phyloP scores from a whole-genome alignment of 306 rosid genomes.

The Glycine latifolia region DNA sequence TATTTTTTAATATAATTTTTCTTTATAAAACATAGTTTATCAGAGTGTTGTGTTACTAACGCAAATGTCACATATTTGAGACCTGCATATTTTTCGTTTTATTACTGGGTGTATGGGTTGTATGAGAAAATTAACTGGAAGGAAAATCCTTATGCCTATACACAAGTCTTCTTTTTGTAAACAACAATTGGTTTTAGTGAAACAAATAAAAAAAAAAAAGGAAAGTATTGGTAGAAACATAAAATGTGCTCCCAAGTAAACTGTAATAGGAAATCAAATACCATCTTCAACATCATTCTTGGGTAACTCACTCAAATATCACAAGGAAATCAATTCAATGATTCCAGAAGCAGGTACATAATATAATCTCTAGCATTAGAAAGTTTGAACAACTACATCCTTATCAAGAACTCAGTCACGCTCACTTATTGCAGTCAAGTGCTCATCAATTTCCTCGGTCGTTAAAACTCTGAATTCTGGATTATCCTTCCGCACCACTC shows the following conservation, averaged over 20 bases:
- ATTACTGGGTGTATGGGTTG: too few species aligned
- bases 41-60: too few species aligned
- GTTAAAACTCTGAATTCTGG: conserved; percentile 84
- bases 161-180: too few species aligned
- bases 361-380: conserved; percentile 34
- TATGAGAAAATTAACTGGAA: too few species aligned
- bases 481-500: conserved; percentile 82
- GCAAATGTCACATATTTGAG: too few species aligned
- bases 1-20: too few species aligned
- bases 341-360: conserved; percentile 18
- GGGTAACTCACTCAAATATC: conserved; percentile 25
- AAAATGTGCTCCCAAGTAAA: not conserved
- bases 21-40: too few species aligned
- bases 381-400: conserved; percentile 44
- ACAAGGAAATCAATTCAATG: not conserved
- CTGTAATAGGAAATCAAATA: conserved; percentile 13
- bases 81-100: too few species aligned
- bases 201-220: not conserved
- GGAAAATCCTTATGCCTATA: too few species aligned
- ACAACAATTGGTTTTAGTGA: too few species aligned
- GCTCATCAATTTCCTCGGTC: conserved; percentile 94
- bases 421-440: conserved; percentile 98
- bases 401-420: conserved; percentile 70
- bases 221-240: not conserved
- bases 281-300: conserved; percentile 33